Conservation (phyloP, 2,329 filamentous ascomycete species). For the Phoma sp. region DNA sequence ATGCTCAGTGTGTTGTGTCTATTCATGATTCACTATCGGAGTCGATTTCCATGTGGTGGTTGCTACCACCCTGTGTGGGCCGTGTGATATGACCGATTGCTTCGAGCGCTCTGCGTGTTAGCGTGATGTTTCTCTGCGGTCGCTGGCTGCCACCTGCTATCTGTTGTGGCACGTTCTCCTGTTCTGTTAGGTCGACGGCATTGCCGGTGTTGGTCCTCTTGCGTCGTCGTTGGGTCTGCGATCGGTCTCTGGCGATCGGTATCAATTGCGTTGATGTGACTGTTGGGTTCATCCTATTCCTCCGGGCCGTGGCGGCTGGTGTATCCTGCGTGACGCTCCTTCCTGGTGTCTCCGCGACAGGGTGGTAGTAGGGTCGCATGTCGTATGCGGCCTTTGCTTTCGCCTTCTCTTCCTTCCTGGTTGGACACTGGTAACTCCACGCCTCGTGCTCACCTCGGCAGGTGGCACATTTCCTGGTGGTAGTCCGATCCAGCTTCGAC, state of each 20-base stretch:
- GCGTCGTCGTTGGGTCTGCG: not conserved
- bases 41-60: constrained; percentile 20
- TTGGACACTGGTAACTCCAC: constrained; percentile 8
- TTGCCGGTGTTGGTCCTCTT: not conserved
- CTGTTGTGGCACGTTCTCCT: not conserved
- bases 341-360: not conserved
- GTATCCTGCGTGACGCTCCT: not conserved
- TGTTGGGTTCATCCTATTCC: not conserved
- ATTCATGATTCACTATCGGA: constrained; percentile 20
- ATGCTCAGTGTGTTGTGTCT: constrained; percentile 23
- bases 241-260: not conserved
- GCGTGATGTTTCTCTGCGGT: not conserved
- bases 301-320: not conserved
- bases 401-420: constrained; percentile 12
- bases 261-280: not conserved
- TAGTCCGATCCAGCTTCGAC: constrained; percentile 10
- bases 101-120: not conserved
- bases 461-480: constrained; percentile 20
- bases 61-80: not conserved
- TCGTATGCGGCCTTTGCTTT: constrained; percentile 1
- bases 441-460: constrained; percentile 14
- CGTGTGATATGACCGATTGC: not conserved
- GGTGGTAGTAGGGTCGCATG: not conserved
- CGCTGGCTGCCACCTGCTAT: not conserved
- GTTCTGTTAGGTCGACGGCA: not conserved